These are phyloP conservation scores for Pulveroboletus sp. DNA, from an alignment of 768 basidiomycete genomes.

Conservation along the genomic window DNA sequence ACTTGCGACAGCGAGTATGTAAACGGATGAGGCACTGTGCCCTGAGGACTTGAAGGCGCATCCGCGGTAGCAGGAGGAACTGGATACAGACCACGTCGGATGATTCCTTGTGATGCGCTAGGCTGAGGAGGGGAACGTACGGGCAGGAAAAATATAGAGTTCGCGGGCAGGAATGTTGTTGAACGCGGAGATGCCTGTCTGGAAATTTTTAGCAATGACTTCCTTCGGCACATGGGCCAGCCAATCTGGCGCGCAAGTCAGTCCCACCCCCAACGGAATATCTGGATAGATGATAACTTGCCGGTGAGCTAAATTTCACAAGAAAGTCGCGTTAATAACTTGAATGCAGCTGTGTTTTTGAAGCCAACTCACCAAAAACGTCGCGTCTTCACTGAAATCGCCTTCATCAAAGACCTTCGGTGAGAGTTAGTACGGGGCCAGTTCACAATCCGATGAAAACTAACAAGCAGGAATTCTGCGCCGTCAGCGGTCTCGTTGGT, in stretches of 20 bases:
- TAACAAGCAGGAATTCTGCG: conserved; percentile 48
- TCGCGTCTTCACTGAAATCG: conserved; percentile 50
- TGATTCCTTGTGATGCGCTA: no score
- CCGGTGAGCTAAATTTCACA: conserved; percentile 7
- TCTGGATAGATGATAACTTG: not conserved
- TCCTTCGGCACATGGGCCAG: conserved; percentile 54
- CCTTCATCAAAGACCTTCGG: conserved; percentile 31
- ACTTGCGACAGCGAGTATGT: conserved; percentile 51
- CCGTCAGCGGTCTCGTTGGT: conserved; percentile 41
- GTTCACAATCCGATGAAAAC: not conserved
- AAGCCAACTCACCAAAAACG: conserved; percentile 36
- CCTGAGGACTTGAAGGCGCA: conserved; percentile 34
- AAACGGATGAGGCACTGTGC: conserved; percentile 45
- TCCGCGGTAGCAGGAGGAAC: conserved; percentile 33
- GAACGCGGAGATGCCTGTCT: conserved; percentile 42
- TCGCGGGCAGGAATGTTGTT: conserved; percentile 50
- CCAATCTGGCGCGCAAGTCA: conserved; percentile 43
- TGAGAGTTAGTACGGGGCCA: not conserved
- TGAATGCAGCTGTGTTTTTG: not conserved
- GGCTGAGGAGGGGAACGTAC: conserved; percentile 17
- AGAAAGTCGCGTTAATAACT: not conserved
- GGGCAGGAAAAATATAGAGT: conserved; percentile 49
- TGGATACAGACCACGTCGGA: conserved; percentile 16
- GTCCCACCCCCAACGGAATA: not conserved
- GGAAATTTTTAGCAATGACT: conserved; percentile 62